Conservation (phyloP, 768 basidiomycete genomes). For the Lyophyllum decastes region DNA sequence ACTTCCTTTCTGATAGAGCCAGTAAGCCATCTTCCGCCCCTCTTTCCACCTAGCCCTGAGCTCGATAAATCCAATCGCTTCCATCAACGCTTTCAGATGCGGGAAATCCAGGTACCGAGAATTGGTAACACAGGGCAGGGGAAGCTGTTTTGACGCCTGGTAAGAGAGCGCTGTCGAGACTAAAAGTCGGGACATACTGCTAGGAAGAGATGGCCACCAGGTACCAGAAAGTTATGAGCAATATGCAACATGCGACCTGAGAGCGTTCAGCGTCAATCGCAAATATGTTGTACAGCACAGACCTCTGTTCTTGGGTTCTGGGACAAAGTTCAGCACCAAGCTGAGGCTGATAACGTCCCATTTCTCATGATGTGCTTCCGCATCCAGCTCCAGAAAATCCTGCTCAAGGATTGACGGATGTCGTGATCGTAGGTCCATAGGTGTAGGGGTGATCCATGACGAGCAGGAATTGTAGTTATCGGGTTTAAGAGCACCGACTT, state of each 20-base stretch:
- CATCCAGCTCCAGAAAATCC: slow-evolving; percentile 75
- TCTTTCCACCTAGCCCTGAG: slow-evolving; percentile 61
- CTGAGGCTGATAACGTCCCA: slow-evolving; percentile 88
- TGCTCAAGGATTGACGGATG: slow-evolving; percentile 85
- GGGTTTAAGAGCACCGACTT: slow-evolving; percentile 85
- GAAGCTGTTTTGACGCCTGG: slow-evolving; percentile 60
- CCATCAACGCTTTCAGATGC: slow-evolving; percentile 59
- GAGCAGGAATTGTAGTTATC: slow-evolving; percentile 73
- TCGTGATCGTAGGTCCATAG: slow-evolving; percentile 84
- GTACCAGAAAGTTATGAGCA: slow-evolving; percentile 55
- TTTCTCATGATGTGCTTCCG: slow-evolving; percentile 43
- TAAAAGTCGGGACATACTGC: slow-evolving; percentile 48
- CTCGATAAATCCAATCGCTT: slow-evolving; percentile 60
- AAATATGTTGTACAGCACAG: slow-evolving; percentile 9
- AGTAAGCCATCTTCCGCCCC: slow-evolving; percentile 86
- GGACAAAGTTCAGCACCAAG: slow-evolving; percentile 88
- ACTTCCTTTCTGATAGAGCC: slow-evolving; percentile 64
- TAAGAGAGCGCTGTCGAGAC: neutral
- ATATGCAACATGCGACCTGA: slow-evolving; percentile 72
- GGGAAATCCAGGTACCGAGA: slow-evolving; percentile 78
- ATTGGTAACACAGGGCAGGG: slow-evolving; percentile 81
- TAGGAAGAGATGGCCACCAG: slow-evolving; percentile 66
- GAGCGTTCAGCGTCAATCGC: slow-evolving; percentile 3
- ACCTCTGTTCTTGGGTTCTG: slow-evolving; percentile 77
- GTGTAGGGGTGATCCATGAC: slow-evolving; percentile 71